A percentile compares a stretch with the other conserved stretches of the same genome.
Evolutionary conservation across 2,329 filamentous ascomycete species (phyloP).

Genomic region (Lecanicillium sp.): DNA sequence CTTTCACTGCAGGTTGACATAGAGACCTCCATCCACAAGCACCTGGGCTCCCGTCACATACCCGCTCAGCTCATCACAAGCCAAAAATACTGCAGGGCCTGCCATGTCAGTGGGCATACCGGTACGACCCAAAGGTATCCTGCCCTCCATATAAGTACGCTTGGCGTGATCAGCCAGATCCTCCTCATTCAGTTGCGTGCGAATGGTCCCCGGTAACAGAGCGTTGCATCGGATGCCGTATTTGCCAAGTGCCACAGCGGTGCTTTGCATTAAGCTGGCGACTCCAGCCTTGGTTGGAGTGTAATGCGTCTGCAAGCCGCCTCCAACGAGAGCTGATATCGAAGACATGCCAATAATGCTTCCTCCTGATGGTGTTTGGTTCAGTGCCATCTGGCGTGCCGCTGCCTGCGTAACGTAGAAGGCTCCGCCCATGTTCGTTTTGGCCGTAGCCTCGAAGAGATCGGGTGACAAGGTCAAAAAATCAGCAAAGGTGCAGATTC

Average conservation of each 20-base stretch:
- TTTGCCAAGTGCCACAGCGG: constrained; percentile 68
- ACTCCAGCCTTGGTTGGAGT: constrained; percentile 84
- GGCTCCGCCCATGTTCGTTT: constrained; percentile 79
- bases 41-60: constrained; percentile 80
- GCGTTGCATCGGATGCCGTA: constrained; percentile 77
- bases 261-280: constrained; percentile 73
- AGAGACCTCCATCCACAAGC: constrained; percentile 79
- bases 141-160: constrained; percentile 67
- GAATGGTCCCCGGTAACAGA: constrained; percentile 72
- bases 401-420: constrained; percentile 84
- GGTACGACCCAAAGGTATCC: constrained; percentile 72
- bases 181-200: constrained; percentile 76
- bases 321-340: constrained; percentile 69
- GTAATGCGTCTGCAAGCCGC: constrained; percentile 73
- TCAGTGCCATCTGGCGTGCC: constrained; percentile 67
- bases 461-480: constrained; percentile 67
- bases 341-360: constrained; percentile 71
- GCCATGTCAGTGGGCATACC: constrained; percentile 67
- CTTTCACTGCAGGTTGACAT: constrained; percentile 72
- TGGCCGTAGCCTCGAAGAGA: constrained; percentile 63
- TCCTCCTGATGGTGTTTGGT: constrained; percentile 57
- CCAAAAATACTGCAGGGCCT: constrained; percentile 79
- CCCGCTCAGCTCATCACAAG: constrained; percentile 66
- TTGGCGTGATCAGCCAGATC: constrained; percentile 69
- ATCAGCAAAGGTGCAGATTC: constrained; percentile 80